These are phyloP conservation scores for Pyrus hybrid DNA, from an alignment of 331 rosid genomes.

Conservation along the genomic window DNA sequence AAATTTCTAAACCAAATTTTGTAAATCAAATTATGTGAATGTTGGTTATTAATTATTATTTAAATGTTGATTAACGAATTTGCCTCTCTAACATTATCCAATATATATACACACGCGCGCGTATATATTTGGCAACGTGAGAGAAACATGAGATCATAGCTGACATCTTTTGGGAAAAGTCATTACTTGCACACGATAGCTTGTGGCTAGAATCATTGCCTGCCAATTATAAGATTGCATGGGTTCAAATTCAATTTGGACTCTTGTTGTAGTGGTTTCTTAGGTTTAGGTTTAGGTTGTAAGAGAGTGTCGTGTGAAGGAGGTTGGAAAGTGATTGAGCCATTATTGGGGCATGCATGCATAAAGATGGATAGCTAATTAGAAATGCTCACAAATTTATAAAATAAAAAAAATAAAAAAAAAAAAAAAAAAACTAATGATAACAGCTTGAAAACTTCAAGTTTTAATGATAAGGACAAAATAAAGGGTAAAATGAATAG, in stretches of 20 bases:
- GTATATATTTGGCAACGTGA: no score
- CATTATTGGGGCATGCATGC: background rate
- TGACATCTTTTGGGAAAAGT: background rate
- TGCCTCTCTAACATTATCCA: no score
- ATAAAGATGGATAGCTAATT: background rate
- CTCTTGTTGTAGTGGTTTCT: background rate
- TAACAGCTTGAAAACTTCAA: no score
- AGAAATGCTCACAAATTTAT: background rate
- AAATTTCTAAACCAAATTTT: no score
- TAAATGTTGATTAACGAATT: no score
- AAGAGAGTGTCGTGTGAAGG: background rate
- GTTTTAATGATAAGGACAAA: no score
- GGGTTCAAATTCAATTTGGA: background rate
- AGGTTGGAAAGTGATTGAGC: background rate
- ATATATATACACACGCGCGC: no score
- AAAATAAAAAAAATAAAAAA: no score
- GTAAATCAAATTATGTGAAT: no score
- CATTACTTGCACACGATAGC: background rate
- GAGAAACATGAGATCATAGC: background rate
- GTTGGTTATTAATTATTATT: no score
- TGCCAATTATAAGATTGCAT: background rate
- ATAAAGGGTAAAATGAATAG: no score
- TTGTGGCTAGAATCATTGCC: background rate
- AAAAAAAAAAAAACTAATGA: no score
- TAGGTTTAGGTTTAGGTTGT: background rate